Percentiles rank a stretch among this genome's conserved stretches.
These are phyloP conservation scores for Eucalyptus albens DNA, from an alignment of 345 rosid species.

Conservation along the genomic window DNA sequence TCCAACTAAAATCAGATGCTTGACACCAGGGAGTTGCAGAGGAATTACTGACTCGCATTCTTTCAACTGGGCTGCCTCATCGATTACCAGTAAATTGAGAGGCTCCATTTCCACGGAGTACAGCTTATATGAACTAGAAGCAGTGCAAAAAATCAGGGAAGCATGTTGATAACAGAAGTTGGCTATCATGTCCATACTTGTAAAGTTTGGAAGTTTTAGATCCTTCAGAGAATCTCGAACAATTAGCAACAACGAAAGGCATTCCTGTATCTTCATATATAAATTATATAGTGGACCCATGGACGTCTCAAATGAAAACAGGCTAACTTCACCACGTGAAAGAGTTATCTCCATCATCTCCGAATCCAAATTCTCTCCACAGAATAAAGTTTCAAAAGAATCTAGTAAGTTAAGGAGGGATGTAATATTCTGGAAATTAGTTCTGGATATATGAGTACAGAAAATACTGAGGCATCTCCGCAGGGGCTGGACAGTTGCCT, in stretches of 20 bases:
- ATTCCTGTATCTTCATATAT: constrained; percentile 2
- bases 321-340: neutral
- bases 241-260: constrained; percentile 1
- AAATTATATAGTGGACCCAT: neutral
- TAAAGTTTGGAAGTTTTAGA: constrained; percentile 11
- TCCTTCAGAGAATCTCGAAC: neutral
- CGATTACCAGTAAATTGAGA: constrained; percentile 28
- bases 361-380: neutral
- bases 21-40: constrained; percentile 21
- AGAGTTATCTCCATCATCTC: constrained; percentile 3
- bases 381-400: constrained; percentile 1
- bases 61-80: constrained; percentile 57
- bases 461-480: constrained; percentile 4
- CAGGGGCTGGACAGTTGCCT: neutral
- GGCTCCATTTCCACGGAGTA: constrained; percentile 2
- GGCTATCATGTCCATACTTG: neutral
- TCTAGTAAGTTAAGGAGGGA: constrained; percentile 3
- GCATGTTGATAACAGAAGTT: constrained; percentile 22
- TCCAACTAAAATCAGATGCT: constrained; percentile 31
- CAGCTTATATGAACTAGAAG: constrained; percentile 20
- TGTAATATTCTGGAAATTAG: neutral
- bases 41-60: constrained; percentile 50
- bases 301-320: neutral
- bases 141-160: constrained; percentile 26
- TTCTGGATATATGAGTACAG: constrained; percentile 13